Base-by-base conservation (phyloP, 2,329 filamentous ascomycete genomes). In the Amylocarpus encephaloides region DNA sequence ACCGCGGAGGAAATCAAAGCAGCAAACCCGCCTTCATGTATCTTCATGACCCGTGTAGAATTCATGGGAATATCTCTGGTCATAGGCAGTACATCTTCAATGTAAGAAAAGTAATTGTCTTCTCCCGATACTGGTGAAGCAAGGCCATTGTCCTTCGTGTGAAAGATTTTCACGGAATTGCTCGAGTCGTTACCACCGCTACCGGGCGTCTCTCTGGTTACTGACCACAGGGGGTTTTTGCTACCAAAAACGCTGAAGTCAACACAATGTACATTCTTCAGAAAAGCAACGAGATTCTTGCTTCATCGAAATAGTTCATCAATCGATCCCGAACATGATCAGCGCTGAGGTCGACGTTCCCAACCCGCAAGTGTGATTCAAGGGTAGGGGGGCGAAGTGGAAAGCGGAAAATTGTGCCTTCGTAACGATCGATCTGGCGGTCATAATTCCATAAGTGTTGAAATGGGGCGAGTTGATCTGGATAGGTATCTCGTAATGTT, bases 391-490 rank as follows among this genome's bases (percentile, higher is more conserved):
- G 16, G 7, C 57, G 53, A 5, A 64, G 47, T 12, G 62, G 60
- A 43, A 64, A 62, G 1, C 62, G 57, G 34, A 64, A 64, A 9
- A 64, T 63, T 4, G 61, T 63, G 5, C 61, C 59, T 4, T 48
- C 35, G 34, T 56, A 63, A n/a, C 54, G n/a, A 29, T 59, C 54
- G 1, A 56, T 45, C 9, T 52, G 44, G 18, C 43, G 7, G 11
- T 48, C 33, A 34, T n/a, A 60, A 65, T 9, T 48, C 54, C 54
- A 61, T 66, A 11, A 62, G 49, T 2, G 52, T 58, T 30, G 15
- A 62, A 63, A 22, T n/a, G 57, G 51, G 32, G 36, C 48, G n/a
- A 62, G 48, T 43, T 58, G 56, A 50, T 59, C 53, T 6, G 52
- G 35, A 46, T 55, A 55, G 36, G 50, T 39, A 33, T 56, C 42